These are phyloP conservation scores for Diphasiastrum complanatum DNA, from an alignment of 83 land plant species.

Conservation along the genomic window DNA sequence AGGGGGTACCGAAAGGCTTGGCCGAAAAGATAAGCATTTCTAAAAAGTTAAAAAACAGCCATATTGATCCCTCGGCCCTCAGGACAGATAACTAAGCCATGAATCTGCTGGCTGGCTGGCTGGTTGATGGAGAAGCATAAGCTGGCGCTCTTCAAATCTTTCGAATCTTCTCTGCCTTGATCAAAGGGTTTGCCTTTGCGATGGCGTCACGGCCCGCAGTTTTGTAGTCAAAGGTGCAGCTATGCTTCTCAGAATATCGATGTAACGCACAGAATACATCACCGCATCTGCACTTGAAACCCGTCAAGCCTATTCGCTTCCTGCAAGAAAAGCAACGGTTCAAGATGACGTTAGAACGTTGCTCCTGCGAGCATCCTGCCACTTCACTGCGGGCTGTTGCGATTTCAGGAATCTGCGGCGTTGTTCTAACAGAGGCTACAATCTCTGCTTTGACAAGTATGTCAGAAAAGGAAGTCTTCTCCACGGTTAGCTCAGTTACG, in stretches of 20 bases:
- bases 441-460: not conserved
- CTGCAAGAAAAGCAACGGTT: not conserved
- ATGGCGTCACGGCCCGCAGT: slow-evolving; percentile 4
- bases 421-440: not conserved
- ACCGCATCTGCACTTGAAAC: no score
- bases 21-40: no score
- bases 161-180: not conserved
- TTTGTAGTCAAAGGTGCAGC: slow-evolving; percentile 1
- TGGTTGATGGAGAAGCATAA: no score
- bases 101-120: no score
- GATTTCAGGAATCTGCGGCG: not conserved
- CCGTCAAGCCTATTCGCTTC: not conserved
- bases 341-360: not conserved
- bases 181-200: not conserved
- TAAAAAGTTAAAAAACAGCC: no score
- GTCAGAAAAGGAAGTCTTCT: no score
- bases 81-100: no score
- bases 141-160: no score
- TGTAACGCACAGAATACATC: not conserved
- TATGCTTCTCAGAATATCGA: not conserved
- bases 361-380: not conserved
- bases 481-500: no score
- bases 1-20: no score
- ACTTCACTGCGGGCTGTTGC: not conserved
- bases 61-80: no score